Base-by-base conservation (phyloP, 495 filamentous ascomycete species). In the Tuber aestivum region DNA sequence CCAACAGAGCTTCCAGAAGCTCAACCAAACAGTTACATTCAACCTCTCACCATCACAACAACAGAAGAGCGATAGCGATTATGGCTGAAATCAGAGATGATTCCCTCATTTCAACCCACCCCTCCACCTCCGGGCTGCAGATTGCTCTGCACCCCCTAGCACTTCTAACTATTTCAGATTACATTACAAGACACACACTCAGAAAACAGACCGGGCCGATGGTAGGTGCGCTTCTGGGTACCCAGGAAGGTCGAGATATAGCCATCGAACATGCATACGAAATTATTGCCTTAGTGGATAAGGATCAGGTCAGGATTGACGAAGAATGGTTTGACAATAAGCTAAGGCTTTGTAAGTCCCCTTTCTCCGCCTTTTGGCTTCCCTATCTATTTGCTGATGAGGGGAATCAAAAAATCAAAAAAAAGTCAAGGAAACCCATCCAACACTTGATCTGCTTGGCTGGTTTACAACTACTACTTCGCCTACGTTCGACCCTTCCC, bases 131-230 rank as follows among this genome's bases (percentile, higher is more conserved):
- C 21, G 90, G 92, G 37, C 89, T 96, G 27, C 89, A 92, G 78
- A 90, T 94, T 41, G 91, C 93, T 79, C 90, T 99, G 7, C 95
- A 99, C 82, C 95, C 95, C 65, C 90, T 99, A 16, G 93, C 96
- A 42, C 90, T 98, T 72, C 93, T 99, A 85, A 97, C 92, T 32
- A 94, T 99, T 76, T 97, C 94, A 72, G 95, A 99, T 86, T 95
- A 94, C 84, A 94, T 97, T 83, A 96, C 95, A 65, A 90, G 95
- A 72, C 94, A 95, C 84, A 92, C 90, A 21, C 88, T 95, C 61
- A 90, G 96, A 41, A 87, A 88, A 70, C 88, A 92, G 72, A 83
- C 87, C 68, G 92, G 91, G 0, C 93, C 93, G 7, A 88, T 97
- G 44, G 89, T 97, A 41, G 96, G 95, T 74, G 94, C 91, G 44